These are phyloP conservation scores for Paulownia fortunei DNA, from an alignment of 257 asterid genomes.

Conservation along the genomic window DNA sequence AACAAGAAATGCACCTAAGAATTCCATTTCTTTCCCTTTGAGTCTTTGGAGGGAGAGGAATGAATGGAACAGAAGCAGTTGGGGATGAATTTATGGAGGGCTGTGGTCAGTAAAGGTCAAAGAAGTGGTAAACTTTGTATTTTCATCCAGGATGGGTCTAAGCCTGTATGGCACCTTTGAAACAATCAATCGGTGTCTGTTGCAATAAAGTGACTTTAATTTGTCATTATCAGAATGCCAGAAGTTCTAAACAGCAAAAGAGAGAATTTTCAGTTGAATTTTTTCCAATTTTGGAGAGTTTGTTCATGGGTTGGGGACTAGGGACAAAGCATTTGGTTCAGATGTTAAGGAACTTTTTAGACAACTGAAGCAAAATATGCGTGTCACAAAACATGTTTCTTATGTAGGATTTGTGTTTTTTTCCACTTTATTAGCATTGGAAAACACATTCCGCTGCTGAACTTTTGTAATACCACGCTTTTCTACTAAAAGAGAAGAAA, in stretches of 20 bases:
- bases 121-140: no score
- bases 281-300: conserved; percentile 33
- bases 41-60: no score
- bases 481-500: neutral
- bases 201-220: conserved; percentile 31
- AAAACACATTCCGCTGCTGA: neutral
- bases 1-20: conserved; percentile 34
- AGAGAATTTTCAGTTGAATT: conserved; percentile 8
- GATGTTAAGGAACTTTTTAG: neutral
- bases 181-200: conserved; percentile 17
- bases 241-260: conserved; percentile 16
- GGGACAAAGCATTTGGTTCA: conserved; percentile 9
- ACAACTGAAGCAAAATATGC: conserved; percentile 25
- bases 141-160: no score
- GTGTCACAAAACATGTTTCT: conserved; percentile 25
- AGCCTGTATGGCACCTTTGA: no score
- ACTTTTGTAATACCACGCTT: conserved; percentile 11
- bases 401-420: conserved; percentile 10
- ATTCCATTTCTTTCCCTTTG: no score
- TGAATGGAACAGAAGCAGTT: conserved; percentile 3
- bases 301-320: conserved; percentile 21
- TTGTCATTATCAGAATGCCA: conserved; percentile 32
- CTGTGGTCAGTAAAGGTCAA: conserved; percentile 21
- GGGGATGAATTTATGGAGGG: conserved; percentile 43
- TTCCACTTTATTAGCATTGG: neutral